These are phyloP conservation scores for Xenosphaeropsis pyriputrescens DNA, from an alignment of 2,329 filamentous ascomycete species.

Conservation along the genomic window DNA sequence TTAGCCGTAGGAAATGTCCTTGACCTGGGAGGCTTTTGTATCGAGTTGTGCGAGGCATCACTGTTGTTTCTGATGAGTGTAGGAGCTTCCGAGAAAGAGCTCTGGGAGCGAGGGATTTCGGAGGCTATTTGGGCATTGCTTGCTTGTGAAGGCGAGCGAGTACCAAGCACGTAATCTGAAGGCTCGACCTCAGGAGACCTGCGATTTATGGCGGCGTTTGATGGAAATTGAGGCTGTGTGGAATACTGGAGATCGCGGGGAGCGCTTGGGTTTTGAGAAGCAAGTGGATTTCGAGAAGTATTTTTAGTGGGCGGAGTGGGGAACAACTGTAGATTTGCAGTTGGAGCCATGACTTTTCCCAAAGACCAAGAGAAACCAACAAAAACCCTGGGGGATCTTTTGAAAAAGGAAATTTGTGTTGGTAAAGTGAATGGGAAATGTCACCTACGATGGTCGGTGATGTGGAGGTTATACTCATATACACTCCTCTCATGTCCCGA, in stretches of 20 bases:
- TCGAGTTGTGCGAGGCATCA: conserved; percentile 36
- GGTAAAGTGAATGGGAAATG: too few relatives aligned
- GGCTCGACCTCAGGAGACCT: conserved; percentile 10
- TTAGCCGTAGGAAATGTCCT: conserved; percentile 7
- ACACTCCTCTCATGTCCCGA: too few relatives aligned
- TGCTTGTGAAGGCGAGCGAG: conserved; percentile 1
- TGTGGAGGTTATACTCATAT: too few relatives aligned
- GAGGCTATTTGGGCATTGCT: conserved; percentile 10
- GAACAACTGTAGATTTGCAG: conserved; percentile 16
- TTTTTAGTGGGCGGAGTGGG: conserved; percentile 16
- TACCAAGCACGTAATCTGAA: conserved; percentile 7
- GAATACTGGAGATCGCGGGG: conserved; percentile 3
- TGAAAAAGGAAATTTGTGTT: too few relatives aligned
- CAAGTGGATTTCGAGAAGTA: conserved; percentile 13
- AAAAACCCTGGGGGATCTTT: too few relatives aligned
- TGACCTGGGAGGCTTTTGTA: conserved; percentile 35
- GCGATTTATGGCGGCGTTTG: conserved; percentile 9
- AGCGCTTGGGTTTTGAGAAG: conserved; percentile 6
- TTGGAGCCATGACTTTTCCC: conserved; percentile 9
- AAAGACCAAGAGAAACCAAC: too few relatives aligned
- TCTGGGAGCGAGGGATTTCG: conserved; percentile 27
- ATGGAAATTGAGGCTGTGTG: conserved; percentile 8
- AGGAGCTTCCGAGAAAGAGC: conserved; percentile 33
- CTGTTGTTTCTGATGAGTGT: conserved; percentile 34
- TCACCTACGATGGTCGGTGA: too few relatives aligned